phyloP scores from a whole-genome alignment of 2,329 filamentous ascomycete genomes.

The Diaporthe ampelina region DNA sequence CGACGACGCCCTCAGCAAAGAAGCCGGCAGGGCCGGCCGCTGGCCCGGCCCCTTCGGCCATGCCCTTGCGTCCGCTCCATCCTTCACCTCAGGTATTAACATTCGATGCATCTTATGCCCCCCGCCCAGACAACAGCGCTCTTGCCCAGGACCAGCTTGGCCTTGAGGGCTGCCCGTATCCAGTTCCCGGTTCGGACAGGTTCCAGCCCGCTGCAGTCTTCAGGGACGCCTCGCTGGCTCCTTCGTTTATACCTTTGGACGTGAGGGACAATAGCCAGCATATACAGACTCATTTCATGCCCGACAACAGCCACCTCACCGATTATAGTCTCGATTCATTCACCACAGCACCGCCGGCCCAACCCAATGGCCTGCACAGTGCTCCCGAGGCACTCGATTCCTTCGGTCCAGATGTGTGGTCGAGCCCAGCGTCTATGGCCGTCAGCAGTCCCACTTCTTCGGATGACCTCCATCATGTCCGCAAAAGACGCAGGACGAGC shows the following conservation, averaged over 20 bases:
- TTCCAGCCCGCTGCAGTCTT: slow-evolving; percentile 8
- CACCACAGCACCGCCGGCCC: not conserved
- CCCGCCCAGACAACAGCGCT: slow-evolving; percentile 9
- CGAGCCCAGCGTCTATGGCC: not conserved
- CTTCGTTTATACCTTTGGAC: slow-evolving; percentile 1
- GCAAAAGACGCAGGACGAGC: slow-evolving; percentile 36
- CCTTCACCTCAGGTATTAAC: slow-evolving; percentile 23
- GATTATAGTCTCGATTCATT: slow-evolving; percentile 33
- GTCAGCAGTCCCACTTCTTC: slow-evolving; percentile 16
- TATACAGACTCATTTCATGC: slow-evolving; percentile 4
- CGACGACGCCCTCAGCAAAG: not conserved
- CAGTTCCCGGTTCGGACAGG: not conserved
- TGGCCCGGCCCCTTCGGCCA: slow-evolving; percentile 6
- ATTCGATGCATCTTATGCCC: not conserved
- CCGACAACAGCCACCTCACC: slow-evolving; percentile 6
- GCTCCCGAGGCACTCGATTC: not conserved
- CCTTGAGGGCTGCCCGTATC: slow-evolving; percentile 23
- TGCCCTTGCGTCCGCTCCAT: slow-evolving; percentile 32
- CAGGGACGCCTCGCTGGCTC: slow-evolving; percentile 6
- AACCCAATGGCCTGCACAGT: slow-evolving; percentile 3
- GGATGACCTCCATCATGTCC: not conserved
- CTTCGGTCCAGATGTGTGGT: slow-evolving; percentile 24
- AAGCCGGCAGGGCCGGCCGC: not conserved
- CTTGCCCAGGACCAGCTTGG: slow-evolving; percentile 29
- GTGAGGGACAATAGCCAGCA: not conserved